Evolutionary conservation across 2,329 filamentous ascomycete species (phyloP).

Genomic region (Ascochyta lentis): DNA sequence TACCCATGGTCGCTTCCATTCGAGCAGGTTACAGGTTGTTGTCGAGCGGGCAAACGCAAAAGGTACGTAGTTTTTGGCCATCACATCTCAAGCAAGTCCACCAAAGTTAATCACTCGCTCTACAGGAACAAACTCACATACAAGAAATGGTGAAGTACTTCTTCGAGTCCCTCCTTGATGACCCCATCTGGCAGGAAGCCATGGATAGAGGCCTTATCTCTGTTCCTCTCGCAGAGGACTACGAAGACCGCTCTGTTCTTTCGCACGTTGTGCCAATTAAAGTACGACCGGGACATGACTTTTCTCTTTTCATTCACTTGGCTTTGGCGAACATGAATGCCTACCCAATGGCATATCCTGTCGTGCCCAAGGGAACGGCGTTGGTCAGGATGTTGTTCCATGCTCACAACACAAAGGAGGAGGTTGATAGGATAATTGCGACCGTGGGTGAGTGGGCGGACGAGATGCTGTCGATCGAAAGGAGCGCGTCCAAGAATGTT

Average conservation of each 20-base stretch:
- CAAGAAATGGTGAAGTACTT: background rate
- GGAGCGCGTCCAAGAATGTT: background rate
- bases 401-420: background rate
- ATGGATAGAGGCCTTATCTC: constrained; percentile 8
- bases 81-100: too few species aligned
- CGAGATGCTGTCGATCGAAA: background rate
- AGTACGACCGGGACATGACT: background rate
- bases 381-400: background rate
- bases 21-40: constrained; percentile 39
- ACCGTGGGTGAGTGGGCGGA: background rate
- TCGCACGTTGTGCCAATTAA: background rate
- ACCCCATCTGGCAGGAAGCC: constrained; percentile 15
- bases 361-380: background rate
- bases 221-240: constrained; percentile 15
- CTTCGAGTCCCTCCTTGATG: background rate
- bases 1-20: constrained; percentile 47
- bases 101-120: too few species aligned
- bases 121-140: background rate
- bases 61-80: background rate
- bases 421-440: background rate
- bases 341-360: background rate
- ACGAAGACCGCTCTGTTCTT: background rate
- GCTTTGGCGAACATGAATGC: background rate
- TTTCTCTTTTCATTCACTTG: background rate
- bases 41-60: constrained; percentile 2